Evolutionary conservation across 768 basidiomycete genomes (phyloP), one percentile per base, ranked within the genome.

Genomic region (Artomyces pyxidatus): DNA sequence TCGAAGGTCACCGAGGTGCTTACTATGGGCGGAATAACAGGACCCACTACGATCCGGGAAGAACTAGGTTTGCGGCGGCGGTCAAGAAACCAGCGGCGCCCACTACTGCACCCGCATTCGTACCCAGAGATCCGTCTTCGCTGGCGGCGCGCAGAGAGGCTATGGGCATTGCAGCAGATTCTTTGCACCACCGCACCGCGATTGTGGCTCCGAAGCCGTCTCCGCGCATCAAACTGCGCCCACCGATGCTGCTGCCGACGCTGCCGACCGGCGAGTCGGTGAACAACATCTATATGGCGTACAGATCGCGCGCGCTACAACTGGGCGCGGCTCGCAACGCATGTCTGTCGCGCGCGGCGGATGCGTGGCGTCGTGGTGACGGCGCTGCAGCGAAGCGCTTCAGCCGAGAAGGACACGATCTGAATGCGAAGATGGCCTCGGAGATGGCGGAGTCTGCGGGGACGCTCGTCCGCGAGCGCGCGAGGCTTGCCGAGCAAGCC

Each of bases 331-430:
- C 90, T 27, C 75, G 96, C 30, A 98, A 98, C 58, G 91, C 91
- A 14, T 96, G 90, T 64, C 74, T 99, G 23, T 90, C 90, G 1
- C 81, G 92, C 38, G 96, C 96, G 11, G 95, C 96, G 3, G 93
- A 96, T 59, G 92, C 94, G 3, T 99, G 92, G 89, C 76, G 90
- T 47, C 77, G 91, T 2, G 94, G 95, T 1, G 96, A 99, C 57
- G 95, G 95, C 3, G 92, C 94, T 0, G 86, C 88, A 0, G 96
- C 96, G 30, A 96, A 97, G 67, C 74, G 91, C 41, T 98, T 95
- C 69, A 89, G 86, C 54, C 73, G 89, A 37, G 94, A 98, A 61
- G 96, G 93, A 1, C 89, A 95, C 58, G 91, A 95, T 37, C 69
- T 96, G 51, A 98, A 98, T 59, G 81, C 79, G 37, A 88, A 88